Conservation (phyloP, 306 rosid genomes). For the Fragaria nilgerrensis region DNA sequence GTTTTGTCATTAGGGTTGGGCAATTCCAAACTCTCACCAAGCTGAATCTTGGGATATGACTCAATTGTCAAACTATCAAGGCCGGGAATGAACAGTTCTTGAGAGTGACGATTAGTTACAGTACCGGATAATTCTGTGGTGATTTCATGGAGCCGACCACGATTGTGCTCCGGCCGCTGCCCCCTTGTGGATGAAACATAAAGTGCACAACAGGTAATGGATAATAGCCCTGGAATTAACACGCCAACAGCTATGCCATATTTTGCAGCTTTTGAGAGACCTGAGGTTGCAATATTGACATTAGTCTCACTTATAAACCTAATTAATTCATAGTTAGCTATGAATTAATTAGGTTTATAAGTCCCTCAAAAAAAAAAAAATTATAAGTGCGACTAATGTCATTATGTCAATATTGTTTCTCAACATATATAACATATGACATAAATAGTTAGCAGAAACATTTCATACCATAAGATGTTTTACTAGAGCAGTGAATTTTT, state of each 20-base stretch:
- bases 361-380: too few relatives aligned
- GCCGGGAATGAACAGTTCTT: too few relatives aligned
- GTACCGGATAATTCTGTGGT: not conserved
- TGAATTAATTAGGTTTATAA: too few relatives aligned
- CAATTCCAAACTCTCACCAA: conserved; percentile 33
- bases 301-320: not conserved
- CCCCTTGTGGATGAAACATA: not conserved
- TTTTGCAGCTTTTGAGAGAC: not conserved
- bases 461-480: not conserved
- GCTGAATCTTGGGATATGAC: conserved; percentile 35
- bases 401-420: too few relatives aligned
- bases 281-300: not conserved
- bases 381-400: too few relatives aligned
- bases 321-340: not conserved
- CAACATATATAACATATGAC: not conserved
- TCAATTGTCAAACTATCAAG: conserved; percentile 42
- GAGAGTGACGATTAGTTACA: not conserved
- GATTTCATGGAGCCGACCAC: not conserved
- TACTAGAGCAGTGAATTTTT: conserved; percentile 13
- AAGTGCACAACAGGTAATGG: not conserved
- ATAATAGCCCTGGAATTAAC: not conserved
- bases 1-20: conserved; percentile 31
- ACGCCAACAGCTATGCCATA: not conserved
- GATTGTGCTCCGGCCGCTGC: not conserved
- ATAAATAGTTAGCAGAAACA: not conserved